phyloP scores from a whole-genome alignment of 306 rosid genomes.

The Casuarina glauca region DNA sequence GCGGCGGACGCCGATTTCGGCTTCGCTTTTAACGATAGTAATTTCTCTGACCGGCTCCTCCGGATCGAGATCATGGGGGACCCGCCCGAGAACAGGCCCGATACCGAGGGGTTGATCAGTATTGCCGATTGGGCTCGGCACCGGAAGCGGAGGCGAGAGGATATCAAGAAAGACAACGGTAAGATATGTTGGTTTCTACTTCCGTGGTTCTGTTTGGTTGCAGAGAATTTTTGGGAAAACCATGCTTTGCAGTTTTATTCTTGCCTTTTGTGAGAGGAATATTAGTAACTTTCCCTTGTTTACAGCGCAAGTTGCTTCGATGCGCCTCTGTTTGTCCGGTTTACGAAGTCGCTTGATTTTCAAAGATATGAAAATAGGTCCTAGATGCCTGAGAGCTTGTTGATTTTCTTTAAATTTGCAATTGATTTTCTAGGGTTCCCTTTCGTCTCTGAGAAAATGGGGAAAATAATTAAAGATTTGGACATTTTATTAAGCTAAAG shows the following conservation, averaged over 20 bases:
- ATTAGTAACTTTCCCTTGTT: not conserved
- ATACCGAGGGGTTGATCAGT: constrained; percentile 57
- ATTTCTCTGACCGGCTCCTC: constrained; percentile 90
- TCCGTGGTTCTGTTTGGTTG: not conserved
- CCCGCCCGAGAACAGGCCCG: constrained; percentile 45
- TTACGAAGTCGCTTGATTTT: not conserved
- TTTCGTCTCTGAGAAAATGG: not conserved
- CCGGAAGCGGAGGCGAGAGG: constrained; percentile 89
- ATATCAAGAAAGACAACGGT: constrained; percentile 75
- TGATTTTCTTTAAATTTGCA: not conserved
- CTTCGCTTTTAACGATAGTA: constrained; percentile 92
- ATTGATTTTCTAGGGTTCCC: constrained; percentile 20
- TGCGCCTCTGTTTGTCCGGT: not conserved
- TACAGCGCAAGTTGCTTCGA: not conserved
- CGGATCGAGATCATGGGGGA: constrained; percentile 85
- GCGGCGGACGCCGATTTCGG: constrained; percentile 77
- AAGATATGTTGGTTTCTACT: not conserved
- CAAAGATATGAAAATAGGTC: not conserved
- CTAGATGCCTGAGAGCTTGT: not conserved
- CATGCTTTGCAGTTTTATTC: not conserved
- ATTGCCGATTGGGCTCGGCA: constrained; percentile 92
- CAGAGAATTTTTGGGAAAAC: not conserved
- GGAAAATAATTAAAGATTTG: not conserved
- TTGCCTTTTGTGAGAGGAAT: not conserved
- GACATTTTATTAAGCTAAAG: no score